A percentile compares a stretch with the other conserved stretches of the same genome.
Conservation (phyloP, 2,329 filamentous ascomycete genomes). For the Monilinia laxa region DNA sequence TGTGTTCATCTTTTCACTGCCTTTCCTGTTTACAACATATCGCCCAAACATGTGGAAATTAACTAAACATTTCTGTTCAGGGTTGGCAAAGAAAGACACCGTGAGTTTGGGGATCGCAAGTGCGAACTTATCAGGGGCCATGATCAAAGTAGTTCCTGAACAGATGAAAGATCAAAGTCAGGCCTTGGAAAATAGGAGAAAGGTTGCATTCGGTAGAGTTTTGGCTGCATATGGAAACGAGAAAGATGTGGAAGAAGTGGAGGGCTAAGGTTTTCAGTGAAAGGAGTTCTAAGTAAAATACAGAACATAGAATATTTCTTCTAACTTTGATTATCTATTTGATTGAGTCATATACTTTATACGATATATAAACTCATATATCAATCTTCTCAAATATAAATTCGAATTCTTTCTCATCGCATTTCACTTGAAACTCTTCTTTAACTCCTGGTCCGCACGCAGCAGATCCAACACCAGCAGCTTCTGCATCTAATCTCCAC, state of each 20-base stretch:
- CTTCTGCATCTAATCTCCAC: constrained; percentile 44
- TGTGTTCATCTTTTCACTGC: neutral
- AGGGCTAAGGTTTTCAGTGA: too few species aligned
- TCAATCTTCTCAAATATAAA: constrained; percentile 22
- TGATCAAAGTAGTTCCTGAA: neutral
- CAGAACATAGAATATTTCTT: too few species aligned
- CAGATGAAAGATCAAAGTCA: neutral
- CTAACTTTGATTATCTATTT: neutral
- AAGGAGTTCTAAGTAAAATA: too few species aligned
- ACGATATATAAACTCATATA: neutral
- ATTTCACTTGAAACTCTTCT: constrained; percentile 23
- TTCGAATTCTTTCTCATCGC: constrained; percentile 22
- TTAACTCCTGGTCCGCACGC: constrained; percentile 44
- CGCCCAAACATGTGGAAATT: too few species aligned
- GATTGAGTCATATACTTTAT: neutral
- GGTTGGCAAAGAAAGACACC: neutral
- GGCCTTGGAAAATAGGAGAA: constrained; percentile 1
- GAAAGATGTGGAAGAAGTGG: neutral
- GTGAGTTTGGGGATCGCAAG: neutral
- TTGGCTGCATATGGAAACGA: neutral
- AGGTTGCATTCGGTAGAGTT: neutral
- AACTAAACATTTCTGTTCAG: neutral
- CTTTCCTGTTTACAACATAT: too few species aligned
- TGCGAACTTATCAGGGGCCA: neutral
- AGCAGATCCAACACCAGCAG: constrained; percentile 50